These are phyloP conservation scores for Solanum habrochaites DNA, from an alignment of 257 asterid genomes.

Conservation along the genomic window DNA sequence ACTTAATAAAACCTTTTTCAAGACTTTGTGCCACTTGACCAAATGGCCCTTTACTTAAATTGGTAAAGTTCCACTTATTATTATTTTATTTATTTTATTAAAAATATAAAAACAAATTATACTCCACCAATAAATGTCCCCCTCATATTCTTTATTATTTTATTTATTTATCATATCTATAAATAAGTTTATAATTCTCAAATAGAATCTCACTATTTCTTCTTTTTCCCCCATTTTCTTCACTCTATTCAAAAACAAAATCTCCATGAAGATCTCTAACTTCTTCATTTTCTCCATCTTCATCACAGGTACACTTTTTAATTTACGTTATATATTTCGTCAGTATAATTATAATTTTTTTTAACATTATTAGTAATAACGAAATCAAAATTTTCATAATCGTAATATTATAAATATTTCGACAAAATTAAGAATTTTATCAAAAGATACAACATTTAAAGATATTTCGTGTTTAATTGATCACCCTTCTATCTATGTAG, in stretches of 20 bases:
- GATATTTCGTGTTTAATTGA: background rate
- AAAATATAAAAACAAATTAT: background rate
- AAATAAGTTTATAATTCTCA: background rate
- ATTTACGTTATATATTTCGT: background rate
- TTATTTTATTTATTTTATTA: too few species aligned
- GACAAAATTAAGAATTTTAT: background rate
- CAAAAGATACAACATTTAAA: background rate
- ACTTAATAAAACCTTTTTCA: background rate
- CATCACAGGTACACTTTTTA: conserved; percentile 24
- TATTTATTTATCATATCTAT: background rate
- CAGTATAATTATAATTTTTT: background rate
- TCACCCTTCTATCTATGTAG: background rate
- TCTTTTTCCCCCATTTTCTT: background rate
- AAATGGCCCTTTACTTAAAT: background rate
- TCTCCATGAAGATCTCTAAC: conserved; percentile 27
- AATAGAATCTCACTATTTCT: background rate
- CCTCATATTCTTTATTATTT: background rate
- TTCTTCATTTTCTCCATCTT: conserved; percentile 17
- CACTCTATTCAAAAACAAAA: background rate
- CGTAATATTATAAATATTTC: background rate
- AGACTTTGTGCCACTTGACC: background rate
- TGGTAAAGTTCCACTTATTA: background rate
- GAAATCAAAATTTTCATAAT: background rate
- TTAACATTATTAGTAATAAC: background rate
- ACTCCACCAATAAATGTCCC: background rate